phyloP scores from a whole-genome alignment of 2,329 filamentous ascomycete genomes.

The Periconia digitata region DNA sequence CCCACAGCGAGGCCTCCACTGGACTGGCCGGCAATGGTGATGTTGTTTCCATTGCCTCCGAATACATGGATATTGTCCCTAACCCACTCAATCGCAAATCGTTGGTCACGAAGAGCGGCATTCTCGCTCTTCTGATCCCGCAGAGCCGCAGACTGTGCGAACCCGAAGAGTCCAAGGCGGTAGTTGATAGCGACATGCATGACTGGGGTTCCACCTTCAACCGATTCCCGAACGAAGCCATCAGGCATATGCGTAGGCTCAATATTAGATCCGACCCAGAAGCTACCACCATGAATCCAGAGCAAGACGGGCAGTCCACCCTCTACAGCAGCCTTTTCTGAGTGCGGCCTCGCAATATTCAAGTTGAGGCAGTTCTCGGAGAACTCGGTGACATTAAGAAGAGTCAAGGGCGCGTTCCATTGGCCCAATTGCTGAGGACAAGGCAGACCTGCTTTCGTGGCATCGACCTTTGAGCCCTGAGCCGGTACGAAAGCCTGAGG shows the following conservation, averaged over 20 bases:
- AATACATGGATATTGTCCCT: slow-evolving; percentile 38
- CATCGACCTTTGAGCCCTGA: slow-evolving; percentile 41
- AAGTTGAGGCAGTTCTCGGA: slow-evolving; percentile 63
- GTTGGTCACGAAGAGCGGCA: slow-evolving; percentile 43
- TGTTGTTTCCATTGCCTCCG: slow-evolving; percentile 29
- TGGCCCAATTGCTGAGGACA: slow-evolving; percentile 48
- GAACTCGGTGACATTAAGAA: slow-evolving; percentile 38
- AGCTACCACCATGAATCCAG: slow-evolving; percentile 57
- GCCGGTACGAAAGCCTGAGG: slow-evolving; percentile 40
- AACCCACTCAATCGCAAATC: slow-evolving; percentile 44
- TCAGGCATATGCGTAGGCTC: slow-evolving; percentile 46
- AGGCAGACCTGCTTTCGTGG: slow-evolving; percentile 45
- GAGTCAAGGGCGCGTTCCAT: slow-evolving; percentile 29
- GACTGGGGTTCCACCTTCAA: slow-evolving; percentile 45
- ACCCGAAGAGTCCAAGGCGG: slow-evolving; percentile 44
- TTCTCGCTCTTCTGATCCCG: slow-evolving; percentile 38
- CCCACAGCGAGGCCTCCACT: slow-evolving; percentile 35
- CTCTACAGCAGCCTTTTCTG: slow-evolving; percentile 32
- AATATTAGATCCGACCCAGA: slow-evolving; percentile 28
- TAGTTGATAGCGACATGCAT: slow-evolving; percentile 43
- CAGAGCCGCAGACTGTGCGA: slow-evolving; percentile 38
- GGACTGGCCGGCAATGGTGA: slow-evolving; percentile 41
- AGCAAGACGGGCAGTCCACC: slow-evolving; percentile 55
- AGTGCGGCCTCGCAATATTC: slow-evolving; percentile 60
- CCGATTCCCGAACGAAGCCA: slow-evolving; percentile 50